These are phyloP conservation scores for Schizopora paradoxa DNA, from an alignment of 1,284 basidiomycete genomes.

Conservation along the genomic window DNA sequence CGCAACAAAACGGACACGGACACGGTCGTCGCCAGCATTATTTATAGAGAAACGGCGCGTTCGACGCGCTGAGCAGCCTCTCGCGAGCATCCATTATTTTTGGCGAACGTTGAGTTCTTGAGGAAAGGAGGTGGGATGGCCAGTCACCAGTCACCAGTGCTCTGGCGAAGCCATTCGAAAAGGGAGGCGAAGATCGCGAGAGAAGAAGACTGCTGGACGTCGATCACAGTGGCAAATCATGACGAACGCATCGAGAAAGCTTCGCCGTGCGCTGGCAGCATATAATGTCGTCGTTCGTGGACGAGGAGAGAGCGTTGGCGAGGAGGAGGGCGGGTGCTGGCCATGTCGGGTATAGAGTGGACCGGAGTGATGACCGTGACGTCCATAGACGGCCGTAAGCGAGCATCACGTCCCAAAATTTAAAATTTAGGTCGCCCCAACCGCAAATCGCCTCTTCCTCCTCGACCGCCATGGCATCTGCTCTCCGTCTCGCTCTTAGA, in stretches of 20 bases:
- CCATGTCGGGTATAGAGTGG: background rate
- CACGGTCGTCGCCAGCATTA: too few relatives aligned
- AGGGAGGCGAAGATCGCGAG: background rate
- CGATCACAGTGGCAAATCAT: background rate
- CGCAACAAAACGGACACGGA: too few relatives aligned
- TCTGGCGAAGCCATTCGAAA: background rate
- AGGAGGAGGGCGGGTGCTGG: slow-evolving; percentile 1
- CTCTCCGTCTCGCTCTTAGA: slow-evolving; percentile 40
- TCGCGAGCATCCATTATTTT: too few relatives aligned
- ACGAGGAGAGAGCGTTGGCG: background rate
- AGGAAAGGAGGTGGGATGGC: background rate
- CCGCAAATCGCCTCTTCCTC: slow-evolving; percentile 15
- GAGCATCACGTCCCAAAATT: background rate
- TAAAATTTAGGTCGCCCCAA: background rate
- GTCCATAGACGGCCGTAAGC: slow-evolving; percentile 1
- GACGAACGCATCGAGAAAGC: background rate
- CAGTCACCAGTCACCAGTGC: too few relatives aligned
- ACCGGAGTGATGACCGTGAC: background rate
- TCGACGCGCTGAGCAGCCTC: too few relatives aligned
- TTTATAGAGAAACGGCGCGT: too few relatives aligned
- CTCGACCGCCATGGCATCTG: slow-evolving; percentile 27
- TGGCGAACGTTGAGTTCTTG: background rate
- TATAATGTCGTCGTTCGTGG: background rate
- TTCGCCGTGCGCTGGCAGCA: background rate
- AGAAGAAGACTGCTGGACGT: background rate